Evolutionary conservation across 2,329 filamentous ascomycete species (phyloP), one percentile per base, ranked within the genome.

Genomic region (Talaromyces sp.): DNA sequence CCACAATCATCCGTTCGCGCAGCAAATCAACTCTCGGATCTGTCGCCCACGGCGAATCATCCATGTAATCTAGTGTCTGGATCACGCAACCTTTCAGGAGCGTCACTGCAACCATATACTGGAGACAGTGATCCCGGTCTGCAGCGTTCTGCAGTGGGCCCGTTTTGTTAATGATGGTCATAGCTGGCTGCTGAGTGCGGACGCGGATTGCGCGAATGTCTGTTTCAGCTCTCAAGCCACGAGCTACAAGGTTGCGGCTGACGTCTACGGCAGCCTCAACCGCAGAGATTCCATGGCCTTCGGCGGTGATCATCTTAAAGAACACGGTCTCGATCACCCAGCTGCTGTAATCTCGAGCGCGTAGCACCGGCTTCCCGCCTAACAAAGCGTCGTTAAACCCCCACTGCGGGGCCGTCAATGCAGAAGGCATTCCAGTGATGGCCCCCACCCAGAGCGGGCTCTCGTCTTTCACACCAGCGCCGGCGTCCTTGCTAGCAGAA

Each of bases 41-140:
- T n/a, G 13, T 37, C 5, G 36, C 36, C 13, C 15, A 37, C 36
- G 36, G 36, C 2, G 13, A n/a, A 7, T 17, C 36, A 37, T 37
- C 36, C 36, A 37, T 37, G 15, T 37, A 17, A 37, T 37, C 36
- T 37, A 6, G 5, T 17, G 15, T 62, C 57, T 19, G 62, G 54
- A n/a, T n/a, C 10, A 60, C 22, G 1, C 37, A n/a, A 6, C 63
- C 63, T 57, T 71, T 71, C 10, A 68, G 51, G 6, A 70, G 52
- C 0, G 56, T 56, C 1, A 70, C 57, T 5, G 68, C 65, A 11
- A 71, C 55, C 54, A 67, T 62, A 35, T 67, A 71, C 37, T 65
- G 62, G 53, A 71, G 56, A 37, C 62, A 67, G 35, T 69, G 67
- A 61, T 67, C 67, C 11, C 67, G 60, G 55, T 69, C 67, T 1